Base-by-base conservation (phyloP, 768 basidiomycete species). In the Tricholoma sp. region DNA sequence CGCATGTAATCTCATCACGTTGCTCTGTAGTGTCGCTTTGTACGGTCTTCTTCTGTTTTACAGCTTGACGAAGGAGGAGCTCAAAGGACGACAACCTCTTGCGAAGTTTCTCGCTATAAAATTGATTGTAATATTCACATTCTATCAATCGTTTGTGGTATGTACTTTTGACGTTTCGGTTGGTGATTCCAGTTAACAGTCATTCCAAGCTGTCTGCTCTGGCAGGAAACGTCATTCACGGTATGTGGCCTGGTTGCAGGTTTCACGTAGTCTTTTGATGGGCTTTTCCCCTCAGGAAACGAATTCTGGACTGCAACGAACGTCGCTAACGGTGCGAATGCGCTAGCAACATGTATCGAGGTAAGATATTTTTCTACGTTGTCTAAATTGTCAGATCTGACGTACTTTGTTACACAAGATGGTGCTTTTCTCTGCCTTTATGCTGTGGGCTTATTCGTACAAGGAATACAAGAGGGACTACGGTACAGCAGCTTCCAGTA, bases 91-190 rank as follows among this genome's bases (percentile, higher is more conserved):
- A 13, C 77, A 85, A 24, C 93, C 93, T 28, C 71, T 94, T 29
- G 81, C 85, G 18, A 94, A 94, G 73, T 94, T 94, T 70, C 67
- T 94, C 55, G 72, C 83, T 2, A 93, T 94, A 74, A 94, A 94
- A 68, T 70, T 89, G 28, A 87, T 91, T 49, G 87, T 91, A 50
- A 84, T 91, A 81, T 84, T 88, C 67, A 92, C 91, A 0, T 93
- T 89, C 70, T 94, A 94, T 68, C 92, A 94, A 62, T 75, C 79
- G 1, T 86, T 91, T 63, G 67, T 89, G 51, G 85, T 87, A 65
- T 37, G 85, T 72, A 24, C 34, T 20, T 4, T 1, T 24, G 50
- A 49, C n/a, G 31, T 31, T 34, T 18, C 9, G 37, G 48, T 58
- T 1, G 18, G 11, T 11, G 44, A 29, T 41, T 31, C 10, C 20